Conservation (phyloP, 2,329 filamentous ascomycete genomes). For the Xenoacremonium recifei region DNA sequence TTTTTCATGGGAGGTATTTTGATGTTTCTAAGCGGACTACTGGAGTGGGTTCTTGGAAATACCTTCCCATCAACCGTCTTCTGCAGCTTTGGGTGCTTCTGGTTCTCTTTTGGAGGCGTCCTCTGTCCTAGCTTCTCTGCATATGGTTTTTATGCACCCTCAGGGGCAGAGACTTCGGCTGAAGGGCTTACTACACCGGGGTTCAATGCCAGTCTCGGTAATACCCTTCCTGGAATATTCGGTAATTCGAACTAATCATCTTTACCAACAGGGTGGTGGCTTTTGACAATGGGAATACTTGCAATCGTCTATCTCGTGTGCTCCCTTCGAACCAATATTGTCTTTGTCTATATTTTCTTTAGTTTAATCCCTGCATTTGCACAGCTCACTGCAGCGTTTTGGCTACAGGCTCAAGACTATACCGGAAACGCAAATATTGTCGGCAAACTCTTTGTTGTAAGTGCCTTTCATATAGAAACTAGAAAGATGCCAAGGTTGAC, state of each 20-base stretch:
- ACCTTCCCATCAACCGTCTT: conserved; percentile 61
- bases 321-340: conserved; percentile 68
- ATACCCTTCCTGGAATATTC: conserved; percentile 8
- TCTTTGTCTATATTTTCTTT: conserved; percentile 70
- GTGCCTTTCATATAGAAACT: conserved; percentile 9
- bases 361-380: conserved; percentile 57
- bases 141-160: conserved; percentile 42
- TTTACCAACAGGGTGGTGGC: conserved; percentile 58
- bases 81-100: conserved; percentile 52
- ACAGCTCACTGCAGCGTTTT: conserved; percentile 62
- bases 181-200: conserved; percentile 45
- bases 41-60: conserved; percentile 58
- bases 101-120: conserved; percentile 54
- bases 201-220: conserved; percentile 57
- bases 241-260: background rate
- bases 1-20: conserved; percentile 55
- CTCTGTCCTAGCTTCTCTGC: conserved; percentile 53
- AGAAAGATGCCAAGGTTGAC: too few species aligned
- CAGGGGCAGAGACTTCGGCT: conserved; percentile 29
- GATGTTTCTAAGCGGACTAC: conserved; percentile 48
- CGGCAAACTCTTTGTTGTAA: conserved; percentile 23
- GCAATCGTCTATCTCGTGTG: conserved; percentile 67
- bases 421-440: conserved; percentile 23
- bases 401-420: conserved; percentile 45
- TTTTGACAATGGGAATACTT: conserved; percentile 63